Conservation (phyloP, 2,329 filamentous ascomycete genomes). For the Nigrospora osmanthi region DNA sequence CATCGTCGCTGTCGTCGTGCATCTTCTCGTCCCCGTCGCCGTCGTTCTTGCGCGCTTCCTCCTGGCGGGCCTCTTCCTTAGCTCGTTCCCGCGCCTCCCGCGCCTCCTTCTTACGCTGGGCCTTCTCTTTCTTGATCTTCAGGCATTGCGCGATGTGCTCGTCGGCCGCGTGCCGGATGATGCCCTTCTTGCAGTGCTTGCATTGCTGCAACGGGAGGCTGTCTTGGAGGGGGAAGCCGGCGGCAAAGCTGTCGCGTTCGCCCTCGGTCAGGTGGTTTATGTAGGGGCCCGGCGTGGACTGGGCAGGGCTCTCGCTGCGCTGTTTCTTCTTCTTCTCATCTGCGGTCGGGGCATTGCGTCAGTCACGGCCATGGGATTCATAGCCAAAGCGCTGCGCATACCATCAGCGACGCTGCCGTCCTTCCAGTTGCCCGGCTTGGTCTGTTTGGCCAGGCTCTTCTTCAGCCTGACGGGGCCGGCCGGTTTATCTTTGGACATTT, state of each 20-base stretch:
- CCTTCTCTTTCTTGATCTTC: slow-evolving; percentile 76
- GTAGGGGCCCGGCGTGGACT: slow-evolving; percentile 43
- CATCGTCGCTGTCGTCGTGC: slow-evolving; percentile 40
- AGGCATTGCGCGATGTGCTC: slow-evolving; percentile 79
- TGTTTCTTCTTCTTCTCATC: slow-evolving; percentile 44
- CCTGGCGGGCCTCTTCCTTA: slow-evolving; percentile 51
- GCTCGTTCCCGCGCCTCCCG: slow-evolving; percentile 62
- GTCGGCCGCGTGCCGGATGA: slow-evolving; percentile 67
- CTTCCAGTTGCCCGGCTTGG: slow-evolving; percentile 63
- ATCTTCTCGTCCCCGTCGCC: slow-evolving; percentile 29
- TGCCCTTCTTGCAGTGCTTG: slow-evolving; percentile 89
- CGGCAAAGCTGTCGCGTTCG: slow-evolving; percentile 71
- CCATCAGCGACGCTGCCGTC: slow-evolving; percentile 58
- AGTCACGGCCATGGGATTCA: neutral
- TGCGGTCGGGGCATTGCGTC: slow-evolving; percentile 16
- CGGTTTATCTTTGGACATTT: slow-evolving; percentile 32
- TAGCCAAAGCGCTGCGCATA: slow-evolving; percentile 22
- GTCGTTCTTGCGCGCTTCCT: slow-evolving; percentile 45
- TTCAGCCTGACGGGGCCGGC: slow-evolving; percentile 54
- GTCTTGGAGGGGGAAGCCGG: slow-evolving; percentile 75
- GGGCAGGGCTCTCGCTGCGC: slow-evolving; percentile 29
- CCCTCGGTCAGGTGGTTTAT: slow-evolving; percentile 67
- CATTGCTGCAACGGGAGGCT: slow-evolving; percentile 72
- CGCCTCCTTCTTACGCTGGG: slow-evolving; percentile 68
- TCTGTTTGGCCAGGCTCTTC: slow-evolving; percentile 53